Evolutionary conservation across 345 rosid genomes (phyloP).

Genomic region (Eucalyptus shirleyi): DNA sequence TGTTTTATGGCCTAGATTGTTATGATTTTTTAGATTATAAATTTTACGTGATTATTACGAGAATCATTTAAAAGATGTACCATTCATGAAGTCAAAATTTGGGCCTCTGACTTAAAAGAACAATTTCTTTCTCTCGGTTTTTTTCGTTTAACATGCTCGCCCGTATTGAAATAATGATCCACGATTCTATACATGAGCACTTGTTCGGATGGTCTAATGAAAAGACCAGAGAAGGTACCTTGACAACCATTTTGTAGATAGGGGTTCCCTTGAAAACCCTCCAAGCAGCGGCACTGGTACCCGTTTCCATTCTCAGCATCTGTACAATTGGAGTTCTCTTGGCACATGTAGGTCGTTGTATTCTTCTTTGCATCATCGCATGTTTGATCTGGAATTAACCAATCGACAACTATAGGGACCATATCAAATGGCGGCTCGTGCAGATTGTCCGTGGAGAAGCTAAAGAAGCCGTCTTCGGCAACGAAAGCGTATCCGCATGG

Average conservation of each 20-base stretch:
- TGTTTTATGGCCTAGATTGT: not conserved
- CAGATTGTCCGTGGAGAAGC: too few relatives aligned
- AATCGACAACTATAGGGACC: too few relatives aligned
- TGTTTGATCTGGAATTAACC: not conserved
- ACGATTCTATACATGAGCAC: not conserved
- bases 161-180: not conserved
- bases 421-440: too few relatives aligned
- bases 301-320: not conserved
- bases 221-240: not conserved
- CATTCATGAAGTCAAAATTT: not conserved
- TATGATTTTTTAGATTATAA: not conserved
- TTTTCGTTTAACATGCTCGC: not conserved
- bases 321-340: not conserved
- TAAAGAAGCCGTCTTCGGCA: too few relatives aligned
- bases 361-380: not conserved
- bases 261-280: conserved; percentile 5
- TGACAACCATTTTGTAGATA: not conserved
- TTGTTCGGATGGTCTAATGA: not conserved
- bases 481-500: too few relatives aligned
- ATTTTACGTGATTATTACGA: too few relatives aligned
- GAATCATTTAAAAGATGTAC: accelerated
- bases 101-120: not conserved
- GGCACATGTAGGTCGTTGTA: not conserved
- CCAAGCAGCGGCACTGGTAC: not conserved
- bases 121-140: too few relatives aligned